phyloP scores from a whole-genome alignment of 2,329 filamentous ascomycete species.

The Herpotrichia juniperi region DNA sequence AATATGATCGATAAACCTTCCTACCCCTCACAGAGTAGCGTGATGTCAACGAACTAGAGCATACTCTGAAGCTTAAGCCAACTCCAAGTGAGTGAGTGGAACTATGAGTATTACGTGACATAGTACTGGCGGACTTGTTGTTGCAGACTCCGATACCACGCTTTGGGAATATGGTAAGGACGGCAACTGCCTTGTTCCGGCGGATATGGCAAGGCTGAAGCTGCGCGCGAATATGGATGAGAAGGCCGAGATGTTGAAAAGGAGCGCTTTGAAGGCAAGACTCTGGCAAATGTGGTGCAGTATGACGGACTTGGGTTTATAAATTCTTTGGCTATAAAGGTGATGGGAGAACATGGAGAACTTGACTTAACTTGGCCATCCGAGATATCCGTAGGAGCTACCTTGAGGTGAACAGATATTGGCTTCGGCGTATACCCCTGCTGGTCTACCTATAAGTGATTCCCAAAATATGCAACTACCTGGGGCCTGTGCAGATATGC shows the following conservation, averaged over 20 bases:
- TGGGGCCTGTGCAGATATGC: no score
- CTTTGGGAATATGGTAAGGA: conserved; percentile 10
- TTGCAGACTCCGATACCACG: conserved; percentile 17
- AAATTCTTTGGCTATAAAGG: conserved; percentile 8
- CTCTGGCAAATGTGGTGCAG: conserved; percentile 5
- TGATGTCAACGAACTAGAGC: neutral
- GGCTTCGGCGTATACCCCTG: no score
- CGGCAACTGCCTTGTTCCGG: conserved; percentile 10
- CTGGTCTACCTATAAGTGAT: no score
- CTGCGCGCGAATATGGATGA: conserved; percentile 14
- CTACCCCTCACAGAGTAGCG: conserved; percentile 8
- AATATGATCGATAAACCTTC: conserved; percentile 8
- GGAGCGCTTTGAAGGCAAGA: conserved; percentile 12
- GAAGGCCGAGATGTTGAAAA: conserved; percentile 13
- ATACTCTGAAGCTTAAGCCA: no score
- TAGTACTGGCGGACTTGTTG: conserved; percentile 16
- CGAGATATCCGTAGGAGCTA: no score
- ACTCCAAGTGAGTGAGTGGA: conserved; percentile 8
- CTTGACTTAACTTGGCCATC: conserved; percentile 9
- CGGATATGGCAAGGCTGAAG: conserved; percentile 14
- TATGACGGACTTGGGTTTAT: conserved; percentile 14
- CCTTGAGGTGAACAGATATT: no score
- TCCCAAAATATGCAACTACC: no score
- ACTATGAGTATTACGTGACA: conserved; percentile 20
- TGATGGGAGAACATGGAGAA: conserved; percentile 11